Evolutionary conservation across 371 early-diverging fungal genomes (phyloP), one percentile per base, ranked within the genome.

Genomic region (Mortierella sp.): DNA sequence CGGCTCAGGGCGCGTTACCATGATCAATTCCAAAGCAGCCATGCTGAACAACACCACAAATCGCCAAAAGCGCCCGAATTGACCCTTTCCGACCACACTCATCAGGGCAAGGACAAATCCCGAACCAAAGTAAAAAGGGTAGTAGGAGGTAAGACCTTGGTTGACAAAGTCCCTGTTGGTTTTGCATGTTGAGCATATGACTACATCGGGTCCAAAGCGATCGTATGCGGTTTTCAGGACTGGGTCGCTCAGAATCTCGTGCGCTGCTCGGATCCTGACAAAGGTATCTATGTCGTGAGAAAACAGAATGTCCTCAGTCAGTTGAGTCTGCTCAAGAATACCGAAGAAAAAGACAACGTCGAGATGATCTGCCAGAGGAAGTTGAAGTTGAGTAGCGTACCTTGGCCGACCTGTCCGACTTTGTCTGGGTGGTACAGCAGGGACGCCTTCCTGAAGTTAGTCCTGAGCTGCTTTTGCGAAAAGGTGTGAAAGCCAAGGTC

Each of bases 341-440:
- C 24, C 21, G 5, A 59, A 34, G 13, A 14, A 67, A 13, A 8
- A 5, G 24, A 4, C 16, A n/a, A 2, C 10, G 21, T 3, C 31
- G 26, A 61, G 19, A 28, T 31, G 6, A 5, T 16, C 21, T 28
- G 6, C 13, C 53, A 44, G 14, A 43, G 0, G 21, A 76, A 5
- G 5, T 34, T 28, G 61, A 61, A 6, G 21, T 50, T 0, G 14
- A 21, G 24, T 3, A 16, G 31, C 6, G 28, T 82, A 86, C 86
- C 82, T 59, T 81, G 88, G n/a, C 88, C 78, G 37, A 86, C 77
- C 19, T 78, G 82, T 6, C 90, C 89, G 46, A 85, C 88, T 61
- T 92, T 91, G 79, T 91, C 92, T 34, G 95, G 95, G 88, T 96
- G 96, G 75, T 87, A 93, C 79, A 88, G 86, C 46, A 91, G 88